Conservation (phyloP, 2,329 filamentous ascomycete genomes). For the Pestalotiopsis sp. region DNA sequence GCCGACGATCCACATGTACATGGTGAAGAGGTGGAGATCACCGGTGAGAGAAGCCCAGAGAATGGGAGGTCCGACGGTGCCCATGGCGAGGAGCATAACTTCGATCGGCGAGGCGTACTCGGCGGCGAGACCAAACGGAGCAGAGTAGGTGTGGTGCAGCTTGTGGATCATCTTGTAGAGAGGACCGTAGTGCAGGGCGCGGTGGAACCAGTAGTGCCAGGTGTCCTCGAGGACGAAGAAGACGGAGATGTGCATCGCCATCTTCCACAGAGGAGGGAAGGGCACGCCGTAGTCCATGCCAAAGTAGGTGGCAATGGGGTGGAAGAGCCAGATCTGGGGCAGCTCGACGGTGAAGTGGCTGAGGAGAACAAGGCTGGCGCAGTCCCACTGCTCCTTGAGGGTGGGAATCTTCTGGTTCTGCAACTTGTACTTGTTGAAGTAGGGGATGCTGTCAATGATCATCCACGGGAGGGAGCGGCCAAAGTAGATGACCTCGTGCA, state of each 20-base stretch:
- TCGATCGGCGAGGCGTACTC: conserved; percentile 98
- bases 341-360: conserved; percentile 98
- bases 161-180: conserved; percentile 98
- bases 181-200: conserved; percentile 87
- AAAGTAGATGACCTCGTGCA: conserved; percentile 96
- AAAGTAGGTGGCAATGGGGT: conserved; percentile 90
- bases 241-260: conserved; percentile 86
- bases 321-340: conserved; percentile 98
- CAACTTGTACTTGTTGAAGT: conserved; percentile 92
- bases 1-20: conserved; percentile 94
- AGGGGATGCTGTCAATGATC: conserved; percentile 83
- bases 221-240: conserved; percentile 96
- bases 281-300: conserved; percentile 86
- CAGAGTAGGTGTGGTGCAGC: conserved; percentile 98
- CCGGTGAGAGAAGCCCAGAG: conserved; percentile 80
- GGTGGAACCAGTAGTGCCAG: conserved; percentile 98
- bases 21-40: conserved; percentile 91
- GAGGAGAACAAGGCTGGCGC: conserved; percentile 87
- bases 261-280: conserved; percentile 82
- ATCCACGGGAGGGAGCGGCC: conserved; percentile 89
- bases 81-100: conserved; percentile 89
- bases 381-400: conserved; percentile 91
- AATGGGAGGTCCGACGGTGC: conserved; percentile 80
- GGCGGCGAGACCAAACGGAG: conserved; percentile 91
- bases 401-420: conserved; percentile 90